Conservation (phyloP, 805 yeast species). For the Barnettozyma vustinii region DNA sequence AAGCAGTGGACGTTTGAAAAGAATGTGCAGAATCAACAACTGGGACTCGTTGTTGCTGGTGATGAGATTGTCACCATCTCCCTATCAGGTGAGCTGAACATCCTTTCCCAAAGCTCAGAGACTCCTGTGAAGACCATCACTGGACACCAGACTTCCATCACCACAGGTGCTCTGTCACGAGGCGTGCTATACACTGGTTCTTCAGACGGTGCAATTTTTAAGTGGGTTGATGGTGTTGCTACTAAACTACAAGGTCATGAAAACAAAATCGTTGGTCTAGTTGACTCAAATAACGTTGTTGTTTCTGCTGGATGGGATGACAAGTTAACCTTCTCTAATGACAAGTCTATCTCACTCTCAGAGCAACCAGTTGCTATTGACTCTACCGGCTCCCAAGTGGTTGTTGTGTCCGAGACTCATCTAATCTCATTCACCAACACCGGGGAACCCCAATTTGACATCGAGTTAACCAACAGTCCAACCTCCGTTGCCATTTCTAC, state of each 20-base stretch:
- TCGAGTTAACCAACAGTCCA: constrained; percentile 33
- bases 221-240: constrained; percentile 44
- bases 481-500: constrained; percentile 40
- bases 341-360: constrained; percentile 29
- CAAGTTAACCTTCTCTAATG: constrained; percentile 40
- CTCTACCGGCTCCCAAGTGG: constrained; percentile 30
- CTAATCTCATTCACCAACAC: constrained; percentile 30
- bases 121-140: constrained; percentile 33
- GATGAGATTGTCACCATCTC: constrained; percentile 60
- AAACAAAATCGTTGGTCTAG: constrained; percentile 59
- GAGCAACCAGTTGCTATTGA: constrained; percentile 49
- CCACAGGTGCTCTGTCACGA: constrained; percentile 41
- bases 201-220: constrained; percentile 68
- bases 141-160: constrained; percentile 84
- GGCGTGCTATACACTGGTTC: constrained; percentile 54
- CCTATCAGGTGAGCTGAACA: constrained; percentile 64
- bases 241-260: constrained; percentile 43
- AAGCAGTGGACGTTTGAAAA: constrained; percentile 48
- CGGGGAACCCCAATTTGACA: constrained; percentile 20
- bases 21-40: constrained; percentile 59
- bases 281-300: constrained; percentile 27
- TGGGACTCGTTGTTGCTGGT: constrained; percentile 73
- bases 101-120: constrained; percentile 39
- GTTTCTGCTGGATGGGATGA: constrained; percentile 90
- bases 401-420: constrained; percentile 35